Percentiles rank a stretch among this genome's conserved stretches.
phyloP scores from a whole-genome alignment of 495 filamentous ascomycete genomes.

The Hypomontagnella submonticulosa region DNA sequence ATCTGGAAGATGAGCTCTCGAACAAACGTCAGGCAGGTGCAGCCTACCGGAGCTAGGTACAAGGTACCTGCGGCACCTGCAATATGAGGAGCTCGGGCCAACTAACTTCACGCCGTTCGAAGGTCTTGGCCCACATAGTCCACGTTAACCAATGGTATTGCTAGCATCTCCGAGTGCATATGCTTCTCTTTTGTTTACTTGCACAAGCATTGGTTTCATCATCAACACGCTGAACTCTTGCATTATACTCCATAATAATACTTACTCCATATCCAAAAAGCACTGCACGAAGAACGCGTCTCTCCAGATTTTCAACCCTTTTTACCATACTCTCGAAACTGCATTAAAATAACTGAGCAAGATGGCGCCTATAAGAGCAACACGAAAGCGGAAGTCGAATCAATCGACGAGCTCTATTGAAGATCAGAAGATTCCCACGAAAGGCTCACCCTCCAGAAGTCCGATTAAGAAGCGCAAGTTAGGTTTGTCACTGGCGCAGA shows the following conservation, averaged over 20 bases:
- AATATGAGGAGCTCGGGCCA: neutral
- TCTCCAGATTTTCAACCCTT: constrained; percentile 6
- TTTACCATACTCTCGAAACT: neutral
- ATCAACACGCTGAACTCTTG: constrained; percentile 33
- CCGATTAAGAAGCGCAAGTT: constrained; percentile 68
- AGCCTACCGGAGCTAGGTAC: constrained; percentile 40
- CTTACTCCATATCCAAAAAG: constrained; percentile 20
- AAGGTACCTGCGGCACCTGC: constrained; percentile 7
- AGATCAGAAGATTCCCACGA: constrained; percentile 53
- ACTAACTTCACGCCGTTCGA: neutral
- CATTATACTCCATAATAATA: constrained; percentile 25
- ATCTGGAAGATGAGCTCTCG: constrained; percentile 28
- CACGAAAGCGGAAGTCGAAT: constrained; percentile 71
- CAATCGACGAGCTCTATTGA: constrained; percentile 53
- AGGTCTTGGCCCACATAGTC: constrained; percentile 1
- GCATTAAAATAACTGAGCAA: constrained; percentile 25
- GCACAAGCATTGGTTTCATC: constrained; percentile 33
- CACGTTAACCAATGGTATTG: constrained; percentile 21
- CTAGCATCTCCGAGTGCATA: constrained; percentile 4
- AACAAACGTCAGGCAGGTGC: constrained; percentile 51
- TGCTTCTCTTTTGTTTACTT: constrained; percentile 41
- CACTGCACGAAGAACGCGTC: constrained; percentile 27
- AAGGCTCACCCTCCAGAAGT: constrained; percentile 57
- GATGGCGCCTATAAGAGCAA: constrained; percentile 64
- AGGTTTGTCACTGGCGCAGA: constrained; percentile 79